phyloP scores from a whole-genome alignment of 371 early-diverging fungal species.

The Saksenaea vasiformis region DNA sequence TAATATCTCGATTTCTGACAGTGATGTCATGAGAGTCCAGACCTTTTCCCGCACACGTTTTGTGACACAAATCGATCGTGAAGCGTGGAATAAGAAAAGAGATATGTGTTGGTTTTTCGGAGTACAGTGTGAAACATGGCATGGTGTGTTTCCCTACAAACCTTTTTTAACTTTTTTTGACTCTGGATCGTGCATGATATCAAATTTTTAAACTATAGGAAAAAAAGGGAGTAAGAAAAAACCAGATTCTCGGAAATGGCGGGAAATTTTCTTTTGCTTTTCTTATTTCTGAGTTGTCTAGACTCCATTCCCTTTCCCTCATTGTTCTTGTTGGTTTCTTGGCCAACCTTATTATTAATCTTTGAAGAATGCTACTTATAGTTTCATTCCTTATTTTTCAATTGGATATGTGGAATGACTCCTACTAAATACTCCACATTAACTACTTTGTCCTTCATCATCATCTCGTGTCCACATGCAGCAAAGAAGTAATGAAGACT shows the following conservation, averaged over 20 bases:
- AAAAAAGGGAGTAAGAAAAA: not conserved
- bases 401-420: conserved; percentile 28
- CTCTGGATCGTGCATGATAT: conserved; percentile 7
- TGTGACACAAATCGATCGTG: conserved; percentile 3
- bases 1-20: conserved; percentile 6
- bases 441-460: conserved; percentile 3
- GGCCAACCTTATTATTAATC: conserved; percentile 7
- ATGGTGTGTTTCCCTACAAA: not conserved
- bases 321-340: conserved; percentile 7
- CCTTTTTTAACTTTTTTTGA: conserved; percentile 3
- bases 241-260: not conserved
- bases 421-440: conserved; percentile 20
- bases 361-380: not conserved
- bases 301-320: conserved; percentile 3
- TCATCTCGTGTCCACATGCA: conserved; percentile 31
- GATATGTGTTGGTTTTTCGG: conserved; percentile 2
- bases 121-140: conserved; percentile 3
- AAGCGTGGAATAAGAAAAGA: not conserved
- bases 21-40: conserved; percentile 2
- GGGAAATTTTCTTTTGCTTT: not conserved
- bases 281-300: conserved; percentile 1
- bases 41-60: not conserved
- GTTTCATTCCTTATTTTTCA: conserved; percentile 6
- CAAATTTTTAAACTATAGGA: conserved; percentile 2
- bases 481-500: conserved; percentile 44